phyloP scores from a whole-genome alignment of 2,329 filamentous ascomycete species.

The Metarhizium anisopliae region DNA sequence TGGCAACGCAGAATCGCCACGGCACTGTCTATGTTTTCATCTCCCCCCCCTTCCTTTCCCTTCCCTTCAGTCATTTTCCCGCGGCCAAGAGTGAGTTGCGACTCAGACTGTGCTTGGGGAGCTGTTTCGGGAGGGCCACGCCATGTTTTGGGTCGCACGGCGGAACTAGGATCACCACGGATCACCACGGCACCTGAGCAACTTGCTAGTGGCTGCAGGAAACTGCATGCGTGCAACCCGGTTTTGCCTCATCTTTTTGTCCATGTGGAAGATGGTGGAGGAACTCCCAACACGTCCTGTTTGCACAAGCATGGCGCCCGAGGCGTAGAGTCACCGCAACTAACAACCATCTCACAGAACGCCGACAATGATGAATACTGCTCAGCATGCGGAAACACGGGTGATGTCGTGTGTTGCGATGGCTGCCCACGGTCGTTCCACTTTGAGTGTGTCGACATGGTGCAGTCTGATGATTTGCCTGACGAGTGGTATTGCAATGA shows the following conservation, averaged over 20 bases:
- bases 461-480: slow-evolving; percentile 55
- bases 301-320: not conserved
- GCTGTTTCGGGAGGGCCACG: slow-evolving; percentile 1
- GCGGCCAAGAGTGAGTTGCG: not conserved
- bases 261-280: not conserved
- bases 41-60: too few species aligned
- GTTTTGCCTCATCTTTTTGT: slow-evolving; percentile 1
- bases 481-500: slow-evolving; percentile 82
- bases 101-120: not conserved
- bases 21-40: not conserved
- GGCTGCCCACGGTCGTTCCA: slow-evolving; percentile 87
- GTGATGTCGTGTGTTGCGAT: slow-evolving; percentile 87
- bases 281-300: not conserved
- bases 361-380: slow-evolving; percentile 84
- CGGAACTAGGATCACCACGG: slow-evolving; percentile 3
- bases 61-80: not conserved
- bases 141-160: slow-evolving; percentile 5
- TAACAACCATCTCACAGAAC: slow-evolving; percentile 23
- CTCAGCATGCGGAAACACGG: slow-evolving; percentile 73
- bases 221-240: not conserved
- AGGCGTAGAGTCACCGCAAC: slow-evolving; percentile 9
- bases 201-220: slow-evolving; percentile 2
- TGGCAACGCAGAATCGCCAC: not conserved
- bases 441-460: slow-evolving; percentile 78
- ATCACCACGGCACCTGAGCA: not conserved